These are phyloP conservation scores for Auriscalpium microsporum DNA, from an alignment of 768 basidiomycete species.

Conservation along the genomic window DNA sequence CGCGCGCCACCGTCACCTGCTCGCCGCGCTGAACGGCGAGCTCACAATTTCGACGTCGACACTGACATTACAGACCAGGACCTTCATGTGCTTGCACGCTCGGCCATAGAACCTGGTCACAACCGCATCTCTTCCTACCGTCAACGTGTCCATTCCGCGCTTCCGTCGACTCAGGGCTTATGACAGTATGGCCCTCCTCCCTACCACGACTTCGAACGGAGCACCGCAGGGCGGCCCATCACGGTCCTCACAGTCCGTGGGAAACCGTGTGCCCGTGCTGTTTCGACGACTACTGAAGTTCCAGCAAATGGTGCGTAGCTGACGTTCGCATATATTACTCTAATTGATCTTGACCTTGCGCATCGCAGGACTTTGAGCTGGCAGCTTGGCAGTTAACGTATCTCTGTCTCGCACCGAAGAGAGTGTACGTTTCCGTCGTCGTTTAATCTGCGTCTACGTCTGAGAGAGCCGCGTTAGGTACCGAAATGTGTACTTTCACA, in stretches of 20 bases:
- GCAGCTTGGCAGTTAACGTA: constrained; percentile 96
- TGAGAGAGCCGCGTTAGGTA: constrained; percentile 42
- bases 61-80: neutral
- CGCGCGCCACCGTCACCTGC: too few relatives aligned
- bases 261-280: constrained; percentile 66
- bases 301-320: constrained; percentile 69
- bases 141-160: constrained; percentile 14
- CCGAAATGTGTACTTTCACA: constrained; percentile 96
- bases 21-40: too few relatives aligned
- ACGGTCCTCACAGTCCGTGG: constrained; percentile 19
- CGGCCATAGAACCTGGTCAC: too few relatives aligned
- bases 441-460: constrained; percentile 17
- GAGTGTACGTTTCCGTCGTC: constrained; percentile 53
- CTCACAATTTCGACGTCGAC: too few relatives aligned
- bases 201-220: constrained; percentile 13
- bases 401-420: constrained; percentile 81
- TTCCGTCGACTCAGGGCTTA: constrained; percentile 13
- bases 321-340: neutral
- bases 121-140: neutral
- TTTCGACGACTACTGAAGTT: constrained; percentile 74
- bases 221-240: constrained; percentile 11
- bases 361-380: constrained; percentile 82
- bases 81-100: neutral
- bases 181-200: constrained; percentile 20
- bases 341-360: neutral